phyloP scores from a whole-genome alignment of 108 stramenopile genomes.

The Nitzschia sp. region DNA sequence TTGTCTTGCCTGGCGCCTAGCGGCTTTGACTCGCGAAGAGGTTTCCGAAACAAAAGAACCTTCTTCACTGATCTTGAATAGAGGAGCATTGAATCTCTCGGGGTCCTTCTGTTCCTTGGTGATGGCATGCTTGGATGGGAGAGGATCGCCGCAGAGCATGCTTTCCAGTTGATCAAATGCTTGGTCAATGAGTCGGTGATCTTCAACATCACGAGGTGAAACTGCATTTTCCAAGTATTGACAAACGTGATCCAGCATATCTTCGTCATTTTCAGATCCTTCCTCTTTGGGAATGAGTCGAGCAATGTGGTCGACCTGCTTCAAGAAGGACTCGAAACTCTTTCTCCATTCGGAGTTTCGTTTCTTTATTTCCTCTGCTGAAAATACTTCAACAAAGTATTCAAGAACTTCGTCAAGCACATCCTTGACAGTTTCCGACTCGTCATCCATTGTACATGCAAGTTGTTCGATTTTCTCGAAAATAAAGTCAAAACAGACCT shows the following conservation, averaged over 20 bases:
- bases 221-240: conserved; percentile 6
- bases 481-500: conserved; percentile 10
- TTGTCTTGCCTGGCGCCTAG: neutral
- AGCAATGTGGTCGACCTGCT: conserved; percentile 8
- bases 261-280: neutral
- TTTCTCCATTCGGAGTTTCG: conserved; percentile 7
- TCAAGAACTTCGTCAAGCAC: conserved; percentile 14
- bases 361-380: neutral
- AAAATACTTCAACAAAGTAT: conserved; percentile 4
- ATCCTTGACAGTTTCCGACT: conserved; percentile 12
- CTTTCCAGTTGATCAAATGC: neutral
- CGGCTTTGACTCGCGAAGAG: neutral
- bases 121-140: neutral
- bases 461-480: conserved; percentile 14
- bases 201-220: neutral
- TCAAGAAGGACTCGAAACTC: conserved; percentile 8
- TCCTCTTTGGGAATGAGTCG: neutral
- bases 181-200: neutral
- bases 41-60: conserved; percentile 1
- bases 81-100: neutral
- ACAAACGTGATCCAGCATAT: conserved; percentile 1
- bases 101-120: neutral
- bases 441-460: conserved; percentile 16
- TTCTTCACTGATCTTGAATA: conserved; percentile 14
- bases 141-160: neutral